phyloP scores from a whole-genome alignment of 1,284 basidiomycete species.

The Sphagnurus paluster region DNA sequence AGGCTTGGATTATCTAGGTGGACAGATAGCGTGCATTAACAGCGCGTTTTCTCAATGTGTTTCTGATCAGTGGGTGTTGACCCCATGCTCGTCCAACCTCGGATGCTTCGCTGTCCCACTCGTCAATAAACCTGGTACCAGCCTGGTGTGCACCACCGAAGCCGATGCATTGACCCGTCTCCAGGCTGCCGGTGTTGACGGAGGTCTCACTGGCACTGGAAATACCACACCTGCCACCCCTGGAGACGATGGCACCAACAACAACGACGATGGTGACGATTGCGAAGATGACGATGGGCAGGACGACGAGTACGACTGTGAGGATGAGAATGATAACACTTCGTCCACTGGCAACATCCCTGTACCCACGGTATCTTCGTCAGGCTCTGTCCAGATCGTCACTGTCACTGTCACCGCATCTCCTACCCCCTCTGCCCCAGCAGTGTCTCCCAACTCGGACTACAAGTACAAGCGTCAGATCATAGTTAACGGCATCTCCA shows the following conservation, averaged over 20 bases:
- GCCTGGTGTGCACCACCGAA: conserved; percentile 44
- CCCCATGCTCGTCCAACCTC: conserved; percentile 38
- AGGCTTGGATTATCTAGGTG: conserved; percentile 29
- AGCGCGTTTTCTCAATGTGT: conserved; percentile 34
- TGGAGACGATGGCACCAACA: conserved; percentile 8
- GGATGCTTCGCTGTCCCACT: conserved; percentile 55
- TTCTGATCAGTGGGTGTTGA: conserved; percentile 32
- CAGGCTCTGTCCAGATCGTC: conserved; percentile 5
- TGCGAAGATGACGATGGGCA: neutral
- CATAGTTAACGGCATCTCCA: no score
- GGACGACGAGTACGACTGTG: conserved; percentile 11
- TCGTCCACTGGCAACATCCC: conserved; percentile 11
- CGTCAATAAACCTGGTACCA: conserved; percentile 49
- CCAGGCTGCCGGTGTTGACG: conserved; percentile 43
- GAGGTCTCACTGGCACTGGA: conserved; percentile 42
- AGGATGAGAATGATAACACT: conserved; percentile 17
- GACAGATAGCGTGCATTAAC: conserved; percentile 44
- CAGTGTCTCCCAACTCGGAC: no score
- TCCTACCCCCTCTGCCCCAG: no score
- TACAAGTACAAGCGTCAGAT: conserved; percentile 18
- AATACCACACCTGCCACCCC: conserved; percentile 9
- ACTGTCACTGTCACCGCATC: neutral
- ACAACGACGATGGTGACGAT: conserved; percentile 4
- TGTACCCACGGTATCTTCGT: no score
- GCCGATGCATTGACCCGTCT: conserved; percentile 44